These are phyloP conservation scores for Notholithocarpus densiflorus DNA, from an alignment of 306 rosid species.

Conservation along the genomic window DNA sequence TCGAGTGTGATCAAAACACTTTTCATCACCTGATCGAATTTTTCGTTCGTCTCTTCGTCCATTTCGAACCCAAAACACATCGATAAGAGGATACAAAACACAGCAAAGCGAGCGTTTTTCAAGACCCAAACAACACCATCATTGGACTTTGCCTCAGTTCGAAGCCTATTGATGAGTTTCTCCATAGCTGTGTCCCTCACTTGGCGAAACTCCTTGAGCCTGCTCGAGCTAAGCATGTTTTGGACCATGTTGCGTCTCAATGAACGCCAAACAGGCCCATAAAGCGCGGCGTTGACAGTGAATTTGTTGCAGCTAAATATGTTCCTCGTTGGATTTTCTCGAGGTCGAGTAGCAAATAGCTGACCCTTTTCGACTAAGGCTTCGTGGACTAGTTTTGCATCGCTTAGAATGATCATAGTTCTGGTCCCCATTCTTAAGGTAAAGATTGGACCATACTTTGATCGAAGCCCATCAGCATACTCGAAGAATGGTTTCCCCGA, in stretches of 20 bases:
- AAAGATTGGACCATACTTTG: conserved; percentile 62
- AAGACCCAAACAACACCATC: conserved; percentile 58
- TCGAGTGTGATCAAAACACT: conserved; percentile 53
- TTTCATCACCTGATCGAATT: conserved; percentile 71
- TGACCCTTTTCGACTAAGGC: conserved; percentile 70
- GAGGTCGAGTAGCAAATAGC: conserved; percentile 55
- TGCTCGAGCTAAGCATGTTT: conserved; percentile 80
- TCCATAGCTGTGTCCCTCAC: conserved; percentile 73
- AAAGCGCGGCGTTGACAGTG: conserved; percentile 78
- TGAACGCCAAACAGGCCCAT: conserved; percentile 81
- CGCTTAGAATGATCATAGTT: conserved; percentile 62
- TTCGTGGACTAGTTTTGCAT: conserved; percentile 62
- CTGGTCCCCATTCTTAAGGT: conserved; percentile 86
- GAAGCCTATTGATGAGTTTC: conserved; percentile 47
- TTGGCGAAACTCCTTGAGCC: conserved; percentile 61
- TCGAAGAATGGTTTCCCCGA: conserved; percentile 71
- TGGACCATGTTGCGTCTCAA: conserved; percentile 87
- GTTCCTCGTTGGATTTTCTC: conserved; percentile 77
- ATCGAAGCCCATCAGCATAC: conserved; percentile 34
- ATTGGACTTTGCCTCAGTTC: conserved; percentile 56
- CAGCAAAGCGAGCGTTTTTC: conserved; percentile 72
- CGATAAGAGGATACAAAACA: conserved; percentile 67
- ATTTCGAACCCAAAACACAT: conserved; percentile 92
- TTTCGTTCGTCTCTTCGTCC: conserved; percentile 67
- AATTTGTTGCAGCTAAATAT: conserved; percentile 79